Evolutionary conservation across 371 early-diverging fungal genomes (phyloP).

Genomic region (Mortierella sp.): DNA sequence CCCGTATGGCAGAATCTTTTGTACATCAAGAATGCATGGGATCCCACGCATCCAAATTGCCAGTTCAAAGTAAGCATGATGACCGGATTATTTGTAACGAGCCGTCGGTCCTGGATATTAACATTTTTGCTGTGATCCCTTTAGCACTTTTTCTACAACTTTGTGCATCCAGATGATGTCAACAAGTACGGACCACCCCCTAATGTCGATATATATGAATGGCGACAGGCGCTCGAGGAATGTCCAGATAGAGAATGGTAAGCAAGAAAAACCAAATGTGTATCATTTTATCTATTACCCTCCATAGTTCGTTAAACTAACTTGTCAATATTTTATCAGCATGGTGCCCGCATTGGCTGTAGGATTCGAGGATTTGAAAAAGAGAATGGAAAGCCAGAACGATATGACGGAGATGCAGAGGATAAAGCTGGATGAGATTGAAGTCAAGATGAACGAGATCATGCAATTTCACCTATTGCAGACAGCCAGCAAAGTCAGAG

Average conservation of each 20-base stretch:
- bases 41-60: conserved; percentile 81
- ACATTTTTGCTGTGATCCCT: neutral
- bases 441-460: conserved; percentile 73
- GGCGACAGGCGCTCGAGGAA: conserved; percentile 82
- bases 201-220: conserved; percentile 79
- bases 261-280: neutral
- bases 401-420: conserved; percentile 69
- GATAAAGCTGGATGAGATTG: conserved; percentile 67
- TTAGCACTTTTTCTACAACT: conserved; percentile 91
- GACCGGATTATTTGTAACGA: no score
- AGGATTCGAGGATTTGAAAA: conserved; percentile 89
- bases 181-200: conserved; percentile 80
- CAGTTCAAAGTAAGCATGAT: conserved; percentile 71
- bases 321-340: conserved; percentile 52
- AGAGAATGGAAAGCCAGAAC: conserved; percentile 82
- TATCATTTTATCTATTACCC: neutral
- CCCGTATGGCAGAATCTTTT: conserved; percentile 68
- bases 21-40: conserved; percentile 80
- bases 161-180: conserved; percentile 84
- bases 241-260: conserved; percentile 88
- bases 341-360: conserved; percentile 91
- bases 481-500: conserved; percentile 67
- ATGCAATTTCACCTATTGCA: conserved; percentile 72
- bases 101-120: no score
- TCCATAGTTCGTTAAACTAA: neutral